Evolutionary conservation across 2,329 filamentous ascomycete species (phyloP), one percentile per base, ranked within the genome.

Genomic region (Fusarium nygamai): DNA sequence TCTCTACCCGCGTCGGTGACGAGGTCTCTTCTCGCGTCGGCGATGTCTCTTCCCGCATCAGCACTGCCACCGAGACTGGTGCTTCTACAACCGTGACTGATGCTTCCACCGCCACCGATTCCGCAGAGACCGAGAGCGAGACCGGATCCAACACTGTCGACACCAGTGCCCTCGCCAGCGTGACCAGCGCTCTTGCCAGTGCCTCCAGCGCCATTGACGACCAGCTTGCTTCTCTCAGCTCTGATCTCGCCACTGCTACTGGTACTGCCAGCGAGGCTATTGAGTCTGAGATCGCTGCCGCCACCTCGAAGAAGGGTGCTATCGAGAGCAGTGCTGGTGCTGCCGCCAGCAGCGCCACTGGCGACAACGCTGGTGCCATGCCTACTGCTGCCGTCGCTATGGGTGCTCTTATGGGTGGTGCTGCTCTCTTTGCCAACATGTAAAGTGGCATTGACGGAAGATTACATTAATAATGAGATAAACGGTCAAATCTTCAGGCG

Each of bases 371-470:
- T 12, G 81, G 78, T 54, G 78, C 82, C 51, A 76, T 78, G 63
- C 82, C 81, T 70, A 86, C 85, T 22, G 86, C 81, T 34, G 85
- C 82, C 34, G 73, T 87, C 47, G 85, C 83, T 27, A 78, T 88
- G 53, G 85, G 85, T 38, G 86, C 85, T 31, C 80, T 88, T 66
- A 79, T 87, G 56, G 86, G 85, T 31, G 86, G 85, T 74, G 85
- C 84, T 7, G 86, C 84, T 58, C 65, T 86, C 58, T 72, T 86
- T 54, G 82, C 79, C 76, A 86, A 86, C 81, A 64, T 87, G 76
- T 87, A 85, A 82, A 75, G 50, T 20, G 31, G 44, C 20, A 38
- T 34, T 47, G 31, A 24, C 50, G 27, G 19, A 57, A 24, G 20
- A 69, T n/a, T 5, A 29, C 29, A 44, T 24, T 36, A 63, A 24